A percentile compares a stretch with the other conserved stretches of the same genome.
phyloP scores from a whole-genome alignment of 2,329 filamentous ascomycete genomes.

The Drechslerella dactyloides region DNA sequence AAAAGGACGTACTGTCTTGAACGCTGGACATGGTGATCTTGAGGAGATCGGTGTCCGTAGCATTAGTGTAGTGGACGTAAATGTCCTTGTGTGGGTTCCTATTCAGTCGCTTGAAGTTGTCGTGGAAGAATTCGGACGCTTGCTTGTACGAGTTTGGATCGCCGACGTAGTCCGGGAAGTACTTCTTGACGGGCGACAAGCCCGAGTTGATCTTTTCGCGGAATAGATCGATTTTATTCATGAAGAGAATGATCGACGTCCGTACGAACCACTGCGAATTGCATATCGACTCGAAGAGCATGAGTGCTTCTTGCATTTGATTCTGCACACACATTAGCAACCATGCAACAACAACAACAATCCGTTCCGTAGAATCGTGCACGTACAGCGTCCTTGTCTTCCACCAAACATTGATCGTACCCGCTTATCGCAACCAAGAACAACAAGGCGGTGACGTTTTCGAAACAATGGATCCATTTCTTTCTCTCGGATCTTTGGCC shows the following conservation, averaged over 20 bases:
- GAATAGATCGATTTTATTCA: constrained; percentile 89
- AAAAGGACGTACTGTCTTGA: constrained; percentile 66
- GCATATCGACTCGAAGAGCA: constrained; percentile 84
- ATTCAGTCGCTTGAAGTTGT: constrained; percentile 79
- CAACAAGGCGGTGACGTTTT: constrained; percentile 88
- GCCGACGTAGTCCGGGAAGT: constrained; percentile 80
- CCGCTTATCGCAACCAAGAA: constrained; percentile 95
- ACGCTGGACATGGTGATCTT: constrained; percentile 87
- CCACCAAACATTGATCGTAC: constrained; percentile 93
- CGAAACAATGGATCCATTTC: constrained; percentile 98
- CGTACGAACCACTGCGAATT: constrained; percentile 87
- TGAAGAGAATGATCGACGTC: constrained; percentile 80
- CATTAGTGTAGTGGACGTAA: constrained; percentile 67
- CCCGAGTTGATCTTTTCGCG: constrained; percentile 70
- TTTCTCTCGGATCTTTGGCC: constrained; percentile 91
- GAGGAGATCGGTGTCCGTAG: constrained; percentile 73
- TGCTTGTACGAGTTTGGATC: constrained; percentile 74
- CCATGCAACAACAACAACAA: neutral
- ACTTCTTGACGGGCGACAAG: constrained; percentile 72
- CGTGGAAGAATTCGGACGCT: constrained; percentile 79
- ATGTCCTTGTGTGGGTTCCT: constrained; percentile 66
- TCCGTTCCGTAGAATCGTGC: neutral
- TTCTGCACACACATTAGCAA: constrained; percentile 64
- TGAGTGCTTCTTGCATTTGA: constrained; percentile 88
- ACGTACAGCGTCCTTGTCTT: constrained; percentile 93